Evolutionary conservation across 345 rosid species (phyloP), one percentile per base, ranked within the genome.

Genomic region (Gossypium anomalum): DNA sequence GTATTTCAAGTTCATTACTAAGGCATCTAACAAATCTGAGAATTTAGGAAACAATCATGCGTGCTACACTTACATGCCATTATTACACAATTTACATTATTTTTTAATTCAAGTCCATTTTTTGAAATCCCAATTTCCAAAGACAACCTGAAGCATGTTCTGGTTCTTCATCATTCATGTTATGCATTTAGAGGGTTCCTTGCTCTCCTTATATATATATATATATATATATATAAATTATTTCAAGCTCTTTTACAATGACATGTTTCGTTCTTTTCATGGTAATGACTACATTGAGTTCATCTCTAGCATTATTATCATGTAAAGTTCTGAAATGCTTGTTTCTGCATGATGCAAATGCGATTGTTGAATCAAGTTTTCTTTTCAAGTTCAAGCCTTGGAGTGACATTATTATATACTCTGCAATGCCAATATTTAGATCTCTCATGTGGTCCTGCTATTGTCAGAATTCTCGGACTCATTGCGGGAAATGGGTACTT

Each of bases 401-500:
- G 65, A 25, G 20, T 59, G 43, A 25, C 25, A 57, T 13, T 29
- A 29, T 70, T 27, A 34, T 34, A 34, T 34, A 34, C 7, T 57
- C 6, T 43, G 44, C 15, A 25, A 27, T 38, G 60, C 29, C 60
- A 48, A 44, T 70, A 7, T 15, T 70, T 19, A 20, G 67, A 41
- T 56, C 74, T 55, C 72, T 57, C 10, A 79, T 62, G 27, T 44
- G 6, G 22, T 34, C 52, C 78, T 56, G 49, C 83, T 83, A 66
- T 75, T 86, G 65, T 70, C 97, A 96, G 99, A 96, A 83, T 93
- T 96, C 84, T 93, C 99, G 0, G 97, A 89, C 84, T 90, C 99
- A 23, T 81, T 96, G 83, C 82, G 80, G 80, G 99, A 96, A 75
- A 78, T 93, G 82, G 99, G 99, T 74, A 78, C 89, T 71, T 96